Percentiles rank a stretch among this genome's conserved stretches.
phyloP scores from a whole-genome alignment of 495 filamentous ascomycete species.

The Trichocladium antarcticum region DNA sequence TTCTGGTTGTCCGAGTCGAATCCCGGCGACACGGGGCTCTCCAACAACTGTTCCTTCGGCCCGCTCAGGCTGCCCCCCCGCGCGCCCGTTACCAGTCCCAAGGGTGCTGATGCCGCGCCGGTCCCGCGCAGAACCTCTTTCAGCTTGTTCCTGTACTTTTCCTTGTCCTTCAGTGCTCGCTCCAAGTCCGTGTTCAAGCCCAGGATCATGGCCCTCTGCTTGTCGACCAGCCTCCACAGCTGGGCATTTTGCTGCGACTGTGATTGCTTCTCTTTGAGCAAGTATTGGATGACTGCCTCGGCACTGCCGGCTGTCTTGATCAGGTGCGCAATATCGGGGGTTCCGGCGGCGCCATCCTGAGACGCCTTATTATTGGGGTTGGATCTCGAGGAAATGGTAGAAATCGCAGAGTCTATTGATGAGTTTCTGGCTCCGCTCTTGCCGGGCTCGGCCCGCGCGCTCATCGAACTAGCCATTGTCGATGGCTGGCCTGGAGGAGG shows the following conservation, averaged over 20 bases:
- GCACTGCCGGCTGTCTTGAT: conserved; percentile 77
- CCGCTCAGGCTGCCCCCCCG: conserved; percentile 2
- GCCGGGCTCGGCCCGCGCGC: conserved; percentile 19
- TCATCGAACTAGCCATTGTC: conserved; percentile 26
- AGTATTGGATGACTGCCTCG: conserved; percentile 76
- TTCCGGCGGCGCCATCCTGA: conserved; percentile 42
- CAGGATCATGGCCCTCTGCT: conserved; percentile 85
- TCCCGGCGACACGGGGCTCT: conserved; percentile 34
- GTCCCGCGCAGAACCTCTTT: conserved; percentile 52
- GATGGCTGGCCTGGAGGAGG: conserved; percentile 16
- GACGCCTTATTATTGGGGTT: conserved; percentile 55
- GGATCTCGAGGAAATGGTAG: conserved; percentile 61
- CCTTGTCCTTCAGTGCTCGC: conserved; percentile 85
- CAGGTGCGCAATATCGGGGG: conserved; percentile 58
- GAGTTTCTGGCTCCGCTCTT: conserved; percentile 56
- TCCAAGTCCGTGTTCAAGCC: conserved; percentile 94
- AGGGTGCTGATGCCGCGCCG: conserved; percentile 17
- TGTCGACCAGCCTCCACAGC: conserved; percentile 90
- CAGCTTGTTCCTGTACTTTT: conserved; percentile 79
- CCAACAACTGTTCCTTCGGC: conserved; percentile 25
- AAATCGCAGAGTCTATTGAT: conserved; percentile 92
- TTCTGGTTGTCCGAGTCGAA: conserved; percentile 32
- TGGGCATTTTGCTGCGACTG: conserved; percentile 82
- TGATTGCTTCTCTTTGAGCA: conserved; percentile 84
- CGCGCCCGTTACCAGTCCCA: conserved; percentile 4